Percentiles rank a stretch among this genome's conserved stretches.
phyloP scores from a whole-genome alignment of 257 asterid species.

The Anisodus acutangulus region DNA sequence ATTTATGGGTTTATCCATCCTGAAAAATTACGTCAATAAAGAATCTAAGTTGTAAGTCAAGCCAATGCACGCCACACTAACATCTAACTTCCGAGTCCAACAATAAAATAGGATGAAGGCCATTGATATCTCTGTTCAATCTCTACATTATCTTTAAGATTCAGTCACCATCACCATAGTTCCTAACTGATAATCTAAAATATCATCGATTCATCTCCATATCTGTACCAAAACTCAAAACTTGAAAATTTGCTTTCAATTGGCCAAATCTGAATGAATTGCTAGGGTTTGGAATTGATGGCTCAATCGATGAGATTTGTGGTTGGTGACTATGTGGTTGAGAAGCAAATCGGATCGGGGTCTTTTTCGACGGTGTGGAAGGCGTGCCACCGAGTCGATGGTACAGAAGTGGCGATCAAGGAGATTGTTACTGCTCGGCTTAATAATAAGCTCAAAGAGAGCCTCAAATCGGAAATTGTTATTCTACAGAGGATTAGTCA shows the following conservation, averaged over 20 bases:
- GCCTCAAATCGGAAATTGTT: conserved; percentile 86
- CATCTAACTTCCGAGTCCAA: conserved; percentile 5
- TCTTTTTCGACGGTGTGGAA: conserved; percentile 96
- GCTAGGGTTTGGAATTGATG: conserved; percentile 47
- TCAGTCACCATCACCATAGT: background rate
- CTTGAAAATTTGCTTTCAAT: background rate
- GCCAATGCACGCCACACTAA: no score
- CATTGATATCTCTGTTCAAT: background rate
- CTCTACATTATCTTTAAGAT: background rate
- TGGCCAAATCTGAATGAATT: background rate
- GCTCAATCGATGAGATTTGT: conserved; percentile 56
- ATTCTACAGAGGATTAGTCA: conserved; percentile 81
- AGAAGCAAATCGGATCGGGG: conserved; percentile 77
- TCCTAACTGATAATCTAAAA: background rate
- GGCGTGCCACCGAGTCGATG: conserved; percentile 78
- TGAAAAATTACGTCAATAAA: no score
- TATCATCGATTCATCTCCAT: background rate
- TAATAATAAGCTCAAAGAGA: conserved; percentile 69
- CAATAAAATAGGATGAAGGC: background rate
- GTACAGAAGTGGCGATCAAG: conserved; percentile 90
- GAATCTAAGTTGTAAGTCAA: no score
- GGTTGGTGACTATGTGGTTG: conserved; percentile 79
- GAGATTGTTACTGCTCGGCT: conserved; percentile 72
- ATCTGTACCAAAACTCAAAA: background rate
- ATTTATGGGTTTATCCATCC: no score